Evolutionary conservation across 148 eudicot species (phyloP).

Genomic region (Nyssa sinensis): DNA sequence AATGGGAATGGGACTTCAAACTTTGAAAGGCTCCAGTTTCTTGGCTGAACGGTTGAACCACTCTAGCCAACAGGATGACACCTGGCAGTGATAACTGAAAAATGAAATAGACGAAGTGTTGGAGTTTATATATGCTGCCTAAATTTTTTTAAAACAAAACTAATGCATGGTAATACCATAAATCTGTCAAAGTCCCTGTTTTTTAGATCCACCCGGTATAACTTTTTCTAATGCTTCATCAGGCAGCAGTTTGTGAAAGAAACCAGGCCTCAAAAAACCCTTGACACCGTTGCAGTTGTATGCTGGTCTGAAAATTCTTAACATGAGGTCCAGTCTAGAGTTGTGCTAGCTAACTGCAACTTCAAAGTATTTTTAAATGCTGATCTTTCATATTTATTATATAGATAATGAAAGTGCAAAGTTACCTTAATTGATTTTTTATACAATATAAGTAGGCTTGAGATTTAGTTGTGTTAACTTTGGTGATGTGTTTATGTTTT

Average conservation of each 20-base stretch:
- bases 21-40: background rate
- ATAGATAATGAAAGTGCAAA: background rate
- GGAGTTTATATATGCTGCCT: background rate
- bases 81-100: background rate
- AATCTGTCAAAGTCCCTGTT: background rate
- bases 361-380: background rate
- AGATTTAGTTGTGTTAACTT: background rate
- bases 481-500: background rate
- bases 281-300: background rate
- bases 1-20: background rate
- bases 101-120: background rate
- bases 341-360: background rate
- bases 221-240: background rate
- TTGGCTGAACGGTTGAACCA: background rate
- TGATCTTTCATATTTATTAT: background rate
- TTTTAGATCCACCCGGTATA: background rate
- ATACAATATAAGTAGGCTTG: slow-evolving; percentile 2
- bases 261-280: background rate
- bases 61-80: background rate
- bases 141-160: background rate
- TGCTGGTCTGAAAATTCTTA: background rate
- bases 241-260: background rate
- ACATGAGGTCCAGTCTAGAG: no score
- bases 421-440: slow-evolving; percentile 11
- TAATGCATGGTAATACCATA: background rate